These are phyloP conservation scores for Coccomyxa sp. DNA, from an alignment of 139 green algal species.

Conservation along the genomic window DNA sequence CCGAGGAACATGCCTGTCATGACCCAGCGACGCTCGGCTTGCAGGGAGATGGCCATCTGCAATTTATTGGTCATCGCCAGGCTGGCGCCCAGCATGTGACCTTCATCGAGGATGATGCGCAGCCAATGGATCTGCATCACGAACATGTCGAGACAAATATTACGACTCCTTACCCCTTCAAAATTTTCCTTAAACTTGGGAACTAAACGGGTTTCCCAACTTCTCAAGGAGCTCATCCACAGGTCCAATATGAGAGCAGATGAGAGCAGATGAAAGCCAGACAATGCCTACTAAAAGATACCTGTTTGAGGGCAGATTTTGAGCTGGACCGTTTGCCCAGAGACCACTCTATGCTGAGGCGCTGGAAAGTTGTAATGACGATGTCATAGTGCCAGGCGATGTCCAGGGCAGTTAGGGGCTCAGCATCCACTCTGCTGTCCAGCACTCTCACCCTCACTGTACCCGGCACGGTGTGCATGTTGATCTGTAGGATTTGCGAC, in stretches of 20 bases:
- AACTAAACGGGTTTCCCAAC: too few relatives aligned
- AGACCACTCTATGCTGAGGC: slow-evolving; percentile 55
- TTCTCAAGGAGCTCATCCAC: too few relatives aligned
- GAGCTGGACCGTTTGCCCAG: too few relatives aligned
- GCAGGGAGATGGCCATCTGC: slow-evolving; percentile 64
- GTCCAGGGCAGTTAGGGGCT: slow-evolving; percentile 44
- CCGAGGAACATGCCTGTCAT: slow-evolving; percentile 62
- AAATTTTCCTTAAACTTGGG: too few relatives aligned
- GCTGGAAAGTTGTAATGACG: slow-evolving; percentile 65
- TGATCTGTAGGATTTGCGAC: slow-evolving; percentile 30
- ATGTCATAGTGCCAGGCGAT: slow-evolving; percentile 76
- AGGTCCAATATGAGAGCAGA: too few relatives aligned
- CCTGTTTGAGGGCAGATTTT: too few relatives aligned
- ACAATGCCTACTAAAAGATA: too few relatives aligned
- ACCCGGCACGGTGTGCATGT: slow-evolving; percentile 39
- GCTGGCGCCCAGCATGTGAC: slow-evolving; percentile 75
- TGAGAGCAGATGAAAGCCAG: too few relatives aligned
- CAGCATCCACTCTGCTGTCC: slow-evolving; percentile 9
- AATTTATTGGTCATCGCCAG: slow-evolving; percentile 82
- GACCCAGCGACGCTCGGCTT: slow-evolving; percentile 80
- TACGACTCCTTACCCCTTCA: too few relatives aligned
- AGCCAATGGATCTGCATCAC: slow-evolving; percentile 82
- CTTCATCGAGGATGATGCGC: slow-evolving; percentile 91
- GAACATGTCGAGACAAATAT: too few relatives aligned
- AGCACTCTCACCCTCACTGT: slow-evolving; percentile 54